phyloP scores from a whole-genome alignment of 768 basidiomycete genomes.

The Auriscalpium orientale region DNA sequence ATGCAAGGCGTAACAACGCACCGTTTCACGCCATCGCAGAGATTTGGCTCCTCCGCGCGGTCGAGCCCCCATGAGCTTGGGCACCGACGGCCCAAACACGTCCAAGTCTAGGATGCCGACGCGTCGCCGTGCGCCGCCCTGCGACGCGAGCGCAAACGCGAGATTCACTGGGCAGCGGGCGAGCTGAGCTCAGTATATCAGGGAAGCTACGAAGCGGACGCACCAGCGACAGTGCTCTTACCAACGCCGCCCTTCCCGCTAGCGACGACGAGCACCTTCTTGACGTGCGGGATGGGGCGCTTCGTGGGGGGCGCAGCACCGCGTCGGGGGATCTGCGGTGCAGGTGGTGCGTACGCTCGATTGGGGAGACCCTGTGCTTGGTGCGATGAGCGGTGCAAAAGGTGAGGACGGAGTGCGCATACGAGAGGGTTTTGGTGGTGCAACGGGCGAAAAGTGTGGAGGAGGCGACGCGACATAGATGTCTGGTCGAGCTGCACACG shows the following conservation, averaged over 20 bases:
- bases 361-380: no score
- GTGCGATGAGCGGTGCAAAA: no score
- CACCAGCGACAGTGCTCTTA: constrained; percentile 92
- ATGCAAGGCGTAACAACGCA: no score
- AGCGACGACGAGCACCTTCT: no score
- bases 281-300: no score
- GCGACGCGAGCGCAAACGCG: no score
- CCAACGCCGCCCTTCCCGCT: constrained; percentile 96
- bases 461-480: constrained; percentile 3
- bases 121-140: constrained; percentile 31
- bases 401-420: constrained; percentile 42
- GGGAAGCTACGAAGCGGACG: constrained; percentile 13
- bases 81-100: constrained; percentile 91
- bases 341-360: no score
- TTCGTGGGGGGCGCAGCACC: no score
- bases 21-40: no score
- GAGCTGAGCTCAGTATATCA: not conserved
- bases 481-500: no score
- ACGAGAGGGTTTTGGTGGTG: constrained; percentile 55
- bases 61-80: constrained; percentile 90
- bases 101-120: constrained; percentile 92
- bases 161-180: constrained; percentile 54
- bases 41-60: constrained; percentile 63
- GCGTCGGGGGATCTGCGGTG: no score
- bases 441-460: constrained; percentile 6